phyloP scores from a whole-genome alignment of 164 flowering plant genomes.

The Paratinospora sagittata region DNA sequence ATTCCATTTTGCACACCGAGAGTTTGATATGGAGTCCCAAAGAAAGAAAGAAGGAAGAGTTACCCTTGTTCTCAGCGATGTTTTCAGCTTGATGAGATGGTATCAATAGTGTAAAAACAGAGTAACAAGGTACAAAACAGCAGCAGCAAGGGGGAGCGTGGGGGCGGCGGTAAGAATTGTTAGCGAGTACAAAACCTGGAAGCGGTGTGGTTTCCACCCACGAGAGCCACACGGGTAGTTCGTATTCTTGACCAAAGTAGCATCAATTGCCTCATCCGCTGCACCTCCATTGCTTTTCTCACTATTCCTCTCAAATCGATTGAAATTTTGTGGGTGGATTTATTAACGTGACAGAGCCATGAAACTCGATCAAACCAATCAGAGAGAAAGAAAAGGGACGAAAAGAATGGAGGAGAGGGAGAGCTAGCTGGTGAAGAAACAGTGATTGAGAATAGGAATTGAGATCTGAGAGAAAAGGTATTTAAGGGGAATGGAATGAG shows the following conservation, averaged over 20 bases:
- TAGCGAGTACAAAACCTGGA: conserved; percentile 91
- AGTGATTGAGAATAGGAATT: too few relatives aligned
- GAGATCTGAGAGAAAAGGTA: too few relatives aligned
- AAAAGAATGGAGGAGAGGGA: too few relatives aligned
- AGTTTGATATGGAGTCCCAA: too few relatives aligned
- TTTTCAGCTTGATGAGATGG: too few relatives aligned
- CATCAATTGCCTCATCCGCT: conserved; percentile 50
- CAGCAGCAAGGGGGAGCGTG: conserved; percentile 1
- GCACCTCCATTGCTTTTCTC: conserved; percentile 52
- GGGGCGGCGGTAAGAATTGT: conserved; percentile 6
- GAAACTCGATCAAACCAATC: background rate
- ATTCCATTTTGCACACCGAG: background rate
- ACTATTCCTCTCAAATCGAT: conserved; percentile 7
- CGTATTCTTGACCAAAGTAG: conserved; percentile 41
- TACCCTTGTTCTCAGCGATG: too few relatives aligned
- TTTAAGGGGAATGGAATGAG: too few relatives aligned
- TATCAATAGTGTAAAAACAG: background rate
- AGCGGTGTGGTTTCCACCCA: conserved; percentile 98
- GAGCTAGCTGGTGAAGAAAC: too few relatives aligned
- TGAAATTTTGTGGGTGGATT: background rate
- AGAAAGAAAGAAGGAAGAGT: too few relatives aligned
- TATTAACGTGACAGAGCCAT: too few relatives aligned
- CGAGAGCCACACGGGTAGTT: conserved; percentile 61
- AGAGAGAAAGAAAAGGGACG: background rate
- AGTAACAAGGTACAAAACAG: background rate